Evolutionary conservation across 495 filamentous ascomycete species (phyloP), one percentile per base, ranked within the genome.

Genomic region (Astrothelium macrocarpum): DNA sequence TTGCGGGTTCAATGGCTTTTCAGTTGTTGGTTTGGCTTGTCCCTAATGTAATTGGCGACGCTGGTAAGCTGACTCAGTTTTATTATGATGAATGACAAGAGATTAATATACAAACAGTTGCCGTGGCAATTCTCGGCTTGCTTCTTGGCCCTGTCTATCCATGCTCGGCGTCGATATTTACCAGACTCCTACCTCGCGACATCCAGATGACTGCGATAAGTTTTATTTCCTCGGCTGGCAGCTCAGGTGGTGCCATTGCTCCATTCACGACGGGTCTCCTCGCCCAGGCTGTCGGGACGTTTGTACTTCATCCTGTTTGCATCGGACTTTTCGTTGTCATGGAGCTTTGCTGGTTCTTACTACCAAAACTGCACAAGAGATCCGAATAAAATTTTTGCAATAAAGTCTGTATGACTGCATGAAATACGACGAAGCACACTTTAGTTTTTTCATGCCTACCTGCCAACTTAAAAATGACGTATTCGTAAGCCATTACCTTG

Each of bases 61-160:
- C 85, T 11, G 85, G 62, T 68, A n/a, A 62, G 61, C 9, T 46
- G 14, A 14, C 60, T 25, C 32, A 34, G 9, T 36, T 59, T 32
- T 20, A 5, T 53, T 12, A 32, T 32, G 18, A 28, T 14, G n/a
- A 29, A 4, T 2, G 49, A n/a, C 32, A 32, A 11, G 20, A 18
- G 20, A 26, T 53, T 64, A 34, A 66, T 16, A 28, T 14, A 11
- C 18, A 68, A 23, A 62, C 67, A 58, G 72, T 91, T 12, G 82
- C 86, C 10, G 83, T 92, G 1, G 74, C 83, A 2, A 73, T 92
- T n/a, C 75, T 93, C 28, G 90, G 90, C 2, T 75, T 92, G 39
- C 71, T 92, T n/a, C 75, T 95, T 12, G 90, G 91, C 0, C 89
- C 90, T 0, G 79, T 93, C 1, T 86, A 89, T 64, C 89, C 90